Base-by-base conservation (phyloP, 2,329 filamentous ascomycete species). In the Penicillium sp. region DNA sequence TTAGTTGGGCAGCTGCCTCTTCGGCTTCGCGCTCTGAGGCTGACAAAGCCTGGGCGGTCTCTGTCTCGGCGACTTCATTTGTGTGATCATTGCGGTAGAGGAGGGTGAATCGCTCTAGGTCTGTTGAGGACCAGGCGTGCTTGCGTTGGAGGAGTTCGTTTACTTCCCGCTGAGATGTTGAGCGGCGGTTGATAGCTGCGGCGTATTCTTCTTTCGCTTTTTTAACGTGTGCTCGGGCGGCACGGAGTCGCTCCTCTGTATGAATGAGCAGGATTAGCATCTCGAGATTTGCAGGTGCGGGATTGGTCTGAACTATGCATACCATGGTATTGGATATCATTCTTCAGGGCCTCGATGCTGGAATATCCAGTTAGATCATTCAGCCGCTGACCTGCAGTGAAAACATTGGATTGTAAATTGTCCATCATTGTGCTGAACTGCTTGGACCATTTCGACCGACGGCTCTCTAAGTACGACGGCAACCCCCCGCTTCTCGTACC, bases 361-460 rank as follows among this genome's bases (percentile, higher is more conserved):
- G 89, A 89, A 78, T 97, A 99, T 61, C 94, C 94, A 2, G 94
- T 99, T 50, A 97, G 84, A 66, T 92, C 90, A 74, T 97, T 99
- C 74, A 99, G 84, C 55, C 89, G 88, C 70, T 94, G 90, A 2
- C 90, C 90, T 4, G 92, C 92, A 47, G 88, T 83, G 60, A 96
- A 88, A 42, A 95, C 82, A 64, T 93, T 91, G 30, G 87, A 84
- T 69, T 97, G 91, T 18, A 97, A 72, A 60, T 90, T 86, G 76
- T 99, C 94, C 90, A 97, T 95, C 70, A 95, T 78, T 53, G 81
- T 74, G 44, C 83, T 84, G 70, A 94, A 84, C 51, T 81, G 78
- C 62, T 84, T 85, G 7, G 79, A 83, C 38, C 83, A 60, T 45
- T 82, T 73, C 61, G 82, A 86, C 70, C 84, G 74, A 47, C 79